These are phyloP conservation scores for Eutrema japonicum DNA, from an alignment of 345 rosid species.

Conservation along the genomic window DNA sequence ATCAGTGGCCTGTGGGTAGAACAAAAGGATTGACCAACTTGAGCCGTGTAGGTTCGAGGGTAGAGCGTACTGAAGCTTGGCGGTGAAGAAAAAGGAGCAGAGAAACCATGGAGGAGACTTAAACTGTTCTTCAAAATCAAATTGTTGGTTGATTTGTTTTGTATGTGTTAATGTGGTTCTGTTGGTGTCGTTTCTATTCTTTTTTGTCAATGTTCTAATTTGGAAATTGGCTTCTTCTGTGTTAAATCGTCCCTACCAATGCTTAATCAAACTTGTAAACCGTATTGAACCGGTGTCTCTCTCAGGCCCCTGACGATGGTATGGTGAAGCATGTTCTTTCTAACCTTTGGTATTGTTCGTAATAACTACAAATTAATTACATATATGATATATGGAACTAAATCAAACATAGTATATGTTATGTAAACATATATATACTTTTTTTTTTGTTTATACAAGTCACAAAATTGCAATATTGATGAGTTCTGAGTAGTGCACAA, in stretches of 20 bases:
- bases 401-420: not conserved
- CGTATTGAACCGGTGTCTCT: slow-evolving; percentile 20
- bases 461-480: not conserved
- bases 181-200: slow-evolving; percentile 21
- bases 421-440: not conserved
- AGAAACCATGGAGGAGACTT: slow-evolving; percentile 5
- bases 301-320: not conserved
- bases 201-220: slow-evolving; percentile 27
- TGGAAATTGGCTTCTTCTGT: slow-evolving; percentile 28
- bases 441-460: not conserved
- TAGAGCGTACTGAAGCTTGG: slow-evolving; percentile 72
- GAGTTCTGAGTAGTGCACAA: not conserved
- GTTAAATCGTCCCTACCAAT: slow-evolving; percentile 14
- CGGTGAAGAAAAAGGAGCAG: slow-evolving; percentile 44
- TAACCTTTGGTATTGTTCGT: not conserved
- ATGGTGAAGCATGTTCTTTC: slow-evolving; percentile 27
- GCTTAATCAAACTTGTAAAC: slow-evolving; percentile 31
- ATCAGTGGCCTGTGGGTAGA: slow-evolving; percentile 44
- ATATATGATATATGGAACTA: not conserved
- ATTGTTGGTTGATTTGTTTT: slow-evolving; percentile 16
- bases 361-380: not conserved
- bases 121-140: slow-evolving; percentile 28
- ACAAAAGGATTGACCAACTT: slow-evolving; percentile 55
- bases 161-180: slow-evolving; percentile 35
- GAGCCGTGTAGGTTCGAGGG: slow-evolving; percentile 66